Percentiles rank a stretch among this genome's conserved stretches.
These are phyloP conservation scores for Amaranthus cruentus DNA, from an alignment of 148 eudicot genomes.

Conservation along the genomic window DNA sequence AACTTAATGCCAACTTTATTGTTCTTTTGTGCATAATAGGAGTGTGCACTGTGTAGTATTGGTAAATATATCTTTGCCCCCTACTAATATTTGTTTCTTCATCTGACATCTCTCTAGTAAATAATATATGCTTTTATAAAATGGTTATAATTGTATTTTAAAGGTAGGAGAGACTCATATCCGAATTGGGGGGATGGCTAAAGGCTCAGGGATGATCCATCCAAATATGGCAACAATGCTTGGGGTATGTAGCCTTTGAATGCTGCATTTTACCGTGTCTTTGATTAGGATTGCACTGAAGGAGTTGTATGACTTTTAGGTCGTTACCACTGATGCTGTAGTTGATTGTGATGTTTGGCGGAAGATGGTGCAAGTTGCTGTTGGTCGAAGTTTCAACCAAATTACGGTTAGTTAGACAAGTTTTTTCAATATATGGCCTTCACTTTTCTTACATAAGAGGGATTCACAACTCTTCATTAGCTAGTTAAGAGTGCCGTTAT, in stretches of 20 bases:
- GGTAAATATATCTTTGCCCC: background rate
- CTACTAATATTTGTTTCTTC: background rate
- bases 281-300: slow-evolving; percentile 6
- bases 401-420: slow-evolving; percentile 61
- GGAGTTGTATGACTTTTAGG: slow-evolving; percentile 43
- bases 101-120: background rate
- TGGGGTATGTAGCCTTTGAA: slow-evolving; percentile 56
- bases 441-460: background rate
- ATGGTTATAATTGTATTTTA: slow-evolving; percentile 2
- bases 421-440: slow-evolving; percentile 9
- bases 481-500: background rate
- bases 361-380: slow-evolving; percentile 86
- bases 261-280: slow-evolving; percentile 12
- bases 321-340: slow-evolving; percentile 88
- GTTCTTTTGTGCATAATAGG: background rate
- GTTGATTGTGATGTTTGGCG: slow-evolving; percentile 85
- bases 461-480: background rate
- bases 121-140: background rate
- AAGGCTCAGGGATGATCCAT: slow-evolving; percentile 99
- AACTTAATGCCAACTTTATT: background rate
- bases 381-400: slow-evolving; percentile 93
- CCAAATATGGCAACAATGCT: slow-evolving; percentile 99
- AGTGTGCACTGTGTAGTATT: background rate
- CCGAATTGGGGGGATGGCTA: slow-evolving; percentile 96
- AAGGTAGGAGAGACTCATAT: slow-evolving; percentile 71